These are phyloP conservation scores for Yamadazyma membranifaciens DNA, from an alignment of 1,139 yeast genomes.

Conservation along the genomic window DNA sequence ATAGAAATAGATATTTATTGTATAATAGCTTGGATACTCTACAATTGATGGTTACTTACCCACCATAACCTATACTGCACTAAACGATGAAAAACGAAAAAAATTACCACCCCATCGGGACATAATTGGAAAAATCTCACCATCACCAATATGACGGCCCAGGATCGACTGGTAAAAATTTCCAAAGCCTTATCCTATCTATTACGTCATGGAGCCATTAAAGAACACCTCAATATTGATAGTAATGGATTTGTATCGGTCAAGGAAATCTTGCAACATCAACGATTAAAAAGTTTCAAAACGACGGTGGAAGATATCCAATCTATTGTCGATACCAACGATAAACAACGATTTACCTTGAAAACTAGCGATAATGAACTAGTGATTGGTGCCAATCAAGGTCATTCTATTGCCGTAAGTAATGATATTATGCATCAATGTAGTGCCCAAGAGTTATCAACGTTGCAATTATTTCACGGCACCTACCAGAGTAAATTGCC, in stretches of 20 bases:
- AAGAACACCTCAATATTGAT: constrained; percentile 66
- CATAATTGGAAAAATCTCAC: neutral
- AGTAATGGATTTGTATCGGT: constrained; percentile 64
- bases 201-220: constrained; percentile 80
- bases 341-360: constrained; percentile 65
- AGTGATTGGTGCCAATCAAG: constrained; percentile 84
- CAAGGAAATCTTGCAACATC: constrained; percentile 51
- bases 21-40: neutral
- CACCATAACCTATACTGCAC: too few species aligned
- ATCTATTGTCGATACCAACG: constrained; percentile 61
- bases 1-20: constrained; percentile 3
- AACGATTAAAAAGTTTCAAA: constrained; percentile 54
- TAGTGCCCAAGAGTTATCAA: constrained; percentile 18
- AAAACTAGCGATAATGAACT: constrained; percentile 20
- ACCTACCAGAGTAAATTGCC: constrained; percentile 56
- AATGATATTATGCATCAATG: constrained; percentile 38
- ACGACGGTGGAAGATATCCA: constrained; percentile 57
- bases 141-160: neutral
- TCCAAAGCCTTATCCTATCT: constrained; percentile 76
- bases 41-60: too few species aligned
- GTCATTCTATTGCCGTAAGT: constrained; percentile 67
- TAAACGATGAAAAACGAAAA: too few species aligned
- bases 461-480: constrained; percentile 71
- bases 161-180: constrained; percentile 37
- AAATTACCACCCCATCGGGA: too few species aligned